Base-by-base conservation (phyloP, 2,329 filamentous ascomycete genomes). In the Sclerotinia trifoliorum region DNA sequence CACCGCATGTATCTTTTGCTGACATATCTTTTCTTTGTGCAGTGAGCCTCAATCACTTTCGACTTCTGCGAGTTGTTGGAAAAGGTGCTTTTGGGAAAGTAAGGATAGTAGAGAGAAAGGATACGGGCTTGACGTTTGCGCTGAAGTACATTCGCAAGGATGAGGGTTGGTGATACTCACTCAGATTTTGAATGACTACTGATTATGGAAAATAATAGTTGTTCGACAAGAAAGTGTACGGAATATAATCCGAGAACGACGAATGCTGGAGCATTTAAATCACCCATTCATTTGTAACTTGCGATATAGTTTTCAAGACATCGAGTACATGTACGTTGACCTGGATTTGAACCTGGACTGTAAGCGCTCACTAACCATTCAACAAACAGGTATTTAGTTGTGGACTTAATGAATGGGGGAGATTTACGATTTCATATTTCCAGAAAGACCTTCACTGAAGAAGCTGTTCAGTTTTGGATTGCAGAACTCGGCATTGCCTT, bases 11-110 rank as follows among this genome's bases (percentile, higher is more conserved):
- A 44, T 49, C 56, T 39, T 35, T 66, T 71, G 70, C 70, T 75
- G 67, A 73, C 70, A 58, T 19, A 39, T 68, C 65, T 58, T n/a
- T 64, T 68, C 55, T 70, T 73, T 73, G 69, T 62, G 55, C 75
- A 97, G 95, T 97, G 75, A 98, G 94, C 80, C 89, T 99, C 75
- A 97, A 97, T 78, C 95, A 99, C 81, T 99, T 99, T 80, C 92
- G 94, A 73, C 85, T 99, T 67, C 83, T 98, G 73, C 90, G 95
- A 78, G 95, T 99, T 72, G 95, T 99, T 74, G 95, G 95, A 73
- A 96, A 97, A 80, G 95, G 95, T 76, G 95, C 95, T 68, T 99
- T 99, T 83, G 95, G 95, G 77, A 99, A 99, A 81, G 95, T 99
- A 71, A 91, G 95, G 77, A 99, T 99, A 74, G 95, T 99, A 77